Conservation (phyloP, 2,329 filamentous ascomycete genomes). For the Kalaharituber pfeilii region DNA sequence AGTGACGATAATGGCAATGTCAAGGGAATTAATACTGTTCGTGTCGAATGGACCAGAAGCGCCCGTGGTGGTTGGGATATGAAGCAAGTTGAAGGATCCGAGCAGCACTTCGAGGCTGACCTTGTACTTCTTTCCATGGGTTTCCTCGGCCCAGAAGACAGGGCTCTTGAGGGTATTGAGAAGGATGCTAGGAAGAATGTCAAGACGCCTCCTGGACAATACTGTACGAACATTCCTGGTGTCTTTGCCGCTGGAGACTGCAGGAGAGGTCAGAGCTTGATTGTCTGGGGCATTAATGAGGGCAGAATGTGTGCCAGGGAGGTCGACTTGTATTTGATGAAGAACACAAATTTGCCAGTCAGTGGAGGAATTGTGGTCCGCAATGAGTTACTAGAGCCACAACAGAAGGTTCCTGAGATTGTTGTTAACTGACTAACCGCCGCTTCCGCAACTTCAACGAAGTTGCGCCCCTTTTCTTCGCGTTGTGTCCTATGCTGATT, state of each 20-base stretch:
- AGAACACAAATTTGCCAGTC: constrained; percentile 62
- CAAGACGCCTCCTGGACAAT: constrained; percentile 78
- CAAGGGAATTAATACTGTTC: constrained; percentile 88
- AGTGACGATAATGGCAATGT: constrained; percentile 74
- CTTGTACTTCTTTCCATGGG: constrained; percentile 92
- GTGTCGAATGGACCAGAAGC: constrained; percentile 90
- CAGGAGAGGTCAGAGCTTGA: constrained; percentile 81
- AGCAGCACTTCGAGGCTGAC: constrained; percentile 93
- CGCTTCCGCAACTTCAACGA: neutral
- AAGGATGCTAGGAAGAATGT: constrained; percentile 88
- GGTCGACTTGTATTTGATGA: constrained; percentile 72
- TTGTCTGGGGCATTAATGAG: constrained; percentile 98
- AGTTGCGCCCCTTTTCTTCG: neutral
- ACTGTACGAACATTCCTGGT: constrained; percentile 71
- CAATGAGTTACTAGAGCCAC: neutral
- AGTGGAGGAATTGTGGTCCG: constrained; percentile 86
- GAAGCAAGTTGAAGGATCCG: constrained; percentile 86
- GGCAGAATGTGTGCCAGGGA: constrained; percentile 84
- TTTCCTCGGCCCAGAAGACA: constrained; percentile 84
- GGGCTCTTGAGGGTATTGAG: constrained; percentile 70
- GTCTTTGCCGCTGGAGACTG: constrained; percentile 93
- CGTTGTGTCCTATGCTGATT: neutral
- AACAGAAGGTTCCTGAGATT: neutral
- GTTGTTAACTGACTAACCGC: neutral
- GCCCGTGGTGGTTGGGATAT: constrained; percentile 89